phyloP scores from a whole-genome alignment of 768 basidiomycete species.

The Leucocoprinus leucothites region DNA sequence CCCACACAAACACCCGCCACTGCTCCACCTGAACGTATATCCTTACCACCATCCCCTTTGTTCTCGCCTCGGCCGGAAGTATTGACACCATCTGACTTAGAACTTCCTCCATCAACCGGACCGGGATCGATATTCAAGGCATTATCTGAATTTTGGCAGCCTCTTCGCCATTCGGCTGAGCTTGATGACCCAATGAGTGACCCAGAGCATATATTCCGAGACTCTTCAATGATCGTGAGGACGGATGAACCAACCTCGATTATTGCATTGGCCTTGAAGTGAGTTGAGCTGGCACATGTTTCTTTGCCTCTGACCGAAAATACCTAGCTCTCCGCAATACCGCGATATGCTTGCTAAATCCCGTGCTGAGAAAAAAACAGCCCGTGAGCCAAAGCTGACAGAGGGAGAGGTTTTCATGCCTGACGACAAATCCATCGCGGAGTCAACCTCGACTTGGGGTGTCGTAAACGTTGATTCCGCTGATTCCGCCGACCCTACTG shows the following conservation, averaged over 20 bases:
- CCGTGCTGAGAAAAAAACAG: conserved; percentile 71
- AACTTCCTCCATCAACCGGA: conserved; percentile 28
- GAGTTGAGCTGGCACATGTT: conserved; percentile 22
- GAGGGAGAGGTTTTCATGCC: conserved; percentile 92
- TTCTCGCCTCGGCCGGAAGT: conserved; percentile 34
- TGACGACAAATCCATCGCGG: conserved; percentile 77
- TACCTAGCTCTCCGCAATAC: conserved; percentile 71
- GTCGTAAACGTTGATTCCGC: conserved; percentile 79
- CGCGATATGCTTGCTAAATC: conserved; percentile 77
- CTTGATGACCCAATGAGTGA: conserved; percentile 68
- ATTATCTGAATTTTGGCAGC: conserved; percentile 78
- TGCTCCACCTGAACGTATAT: conserved; percentile 28
- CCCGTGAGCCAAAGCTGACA: conserved; percentile 50
- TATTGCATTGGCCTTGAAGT: conserved; percentile 92
- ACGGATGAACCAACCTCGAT: conserved; percentile 98
- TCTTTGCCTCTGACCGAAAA: background rate
- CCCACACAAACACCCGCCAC: background rate
- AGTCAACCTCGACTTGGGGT: conserved; percentile 89
- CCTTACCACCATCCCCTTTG: conserved; percentile 59
- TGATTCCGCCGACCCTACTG: conserved; percentile 67
- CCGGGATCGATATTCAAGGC: conserved; percentile 76
- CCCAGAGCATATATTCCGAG: conserved; percentile 91
- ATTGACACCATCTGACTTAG: conserved; percentile 50
- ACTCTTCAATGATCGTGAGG: conserved; percentile 91
- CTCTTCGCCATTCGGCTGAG: conserved; percentile 56